Evolutionary conservation across 1,139 yeast species (phyloP).

Genomic region (Suhomyces choctaworum): DNA sequence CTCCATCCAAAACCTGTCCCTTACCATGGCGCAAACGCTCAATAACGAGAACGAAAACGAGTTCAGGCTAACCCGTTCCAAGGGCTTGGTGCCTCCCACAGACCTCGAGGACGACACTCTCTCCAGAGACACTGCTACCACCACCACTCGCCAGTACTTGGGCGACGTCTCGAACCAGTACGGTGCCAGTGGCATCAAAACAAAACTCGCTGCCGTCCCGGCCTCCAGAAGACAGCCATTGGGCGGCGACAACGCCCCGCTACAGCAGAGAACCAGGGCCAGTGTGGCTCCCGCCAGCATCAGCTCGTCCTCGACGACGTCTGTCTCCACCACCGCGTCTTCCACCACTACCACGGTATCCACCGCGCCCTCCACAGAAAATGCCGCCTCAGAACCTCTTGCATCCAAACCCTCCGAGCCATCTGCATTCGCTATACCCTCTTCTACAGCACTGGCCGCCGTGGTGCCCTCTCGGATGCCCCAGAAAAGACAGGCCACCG

Average conservation of each 20-base stretch:
- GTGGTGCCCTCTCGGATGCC: constrained; percentile 48
- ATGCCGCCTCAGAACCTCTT: neutral
- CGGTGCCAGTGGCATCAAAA: constrained; percentile 19
- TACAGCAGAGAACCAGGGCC: constrained; percentile 21
- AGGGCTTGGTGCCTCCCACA: constrained; percentile 17
- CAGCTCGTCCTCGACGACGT: constrained; percentile 4
- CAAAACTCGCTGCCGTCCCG: constrained; percentile 5
- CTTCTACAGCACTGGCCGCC: constrained; percentile 2
- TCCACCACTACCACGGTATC: neutral
- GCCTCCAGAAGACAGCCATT: constrained; percentile 30
- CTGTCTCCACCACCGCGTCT: constrained; percentile 7
- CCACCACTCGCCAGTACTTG: constrained; percentile 31
- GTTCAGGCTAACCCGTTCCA: constrained; percentile 37
- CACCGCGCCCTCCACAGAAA: neutral
- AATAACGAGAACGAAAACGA: constrained; percentile 51
- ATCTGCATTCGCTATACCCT: neutral
- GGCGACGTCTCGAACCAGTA: constrained; percentile 47
- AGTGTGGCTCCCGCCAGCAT: constrained; percentile 4
- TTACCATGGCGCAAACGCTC: constrained; percentile 35
- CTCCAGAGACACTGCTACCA: constrained; percentile 10
- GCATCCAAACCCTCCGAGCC: constrained; percentile 2
- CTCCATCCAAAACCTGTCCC: constrained; percentile 1
- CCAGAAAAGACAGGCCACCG: constrained; percentile 57
- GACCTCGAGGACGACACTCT: constrained; percentile 4
- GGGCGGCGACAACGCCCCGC: constrained; percentile 38